Base-by-base conservation (phyloP, 1,284 basidiomycete genomes). In the Tausonia pullulans region DNA sequence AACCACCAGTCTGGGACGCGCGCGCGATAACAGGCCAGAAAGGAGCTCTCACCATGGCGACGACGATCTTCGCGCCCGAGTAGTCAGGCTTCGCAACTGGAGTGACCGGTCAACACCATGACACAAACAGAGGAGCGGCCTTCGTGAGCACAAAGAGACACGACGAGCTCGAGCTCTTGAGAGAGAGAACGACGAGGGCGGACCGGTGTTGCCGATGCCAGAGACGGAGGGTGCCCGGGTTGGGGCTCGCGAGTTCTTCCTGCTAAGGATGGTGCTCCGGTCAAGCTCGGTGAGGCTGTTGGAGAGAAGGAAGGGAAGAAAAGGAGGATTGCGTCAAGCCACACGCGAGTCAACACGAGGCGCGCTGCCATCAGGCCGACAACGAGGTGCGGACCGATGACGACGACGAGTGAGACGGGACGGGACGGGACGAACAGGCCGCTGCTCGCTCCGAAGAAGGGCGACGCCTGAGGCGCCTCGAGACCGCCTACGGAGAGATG, bases 11-110 rank as follows among this genome's bases (percentile, higher is more conserved):
- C 50, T n/a, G 11, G 39, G 40, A 49, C 45, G 53, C 45, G 14
- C 7, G 39, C 10, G 50, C 7, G 49, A n/a, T 5, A 5, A 10
- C 6, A 41, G 27, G 44, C 6, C 3, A 27, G 39, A 9, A 53
- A 40, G 61, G 40, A 59, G 69, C 77, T 27, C 27, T 60, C 70
- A 93, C 95, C 91, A 98, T 98, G 3, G 95, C 95, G 5, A 98
- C 84, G 7, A 99, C 93, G 70, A 99, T 97, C 82, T 98, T 98
- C 58, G 90, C 90, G 72, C 97, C 93, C 3, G 91, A 95, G 71
- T 98, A 98, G 74, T 98, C 96, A 4, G 96, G 95, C 76, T 95
- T 96, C 62, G 89, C 88, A 53, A 95, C 92, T 89, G 69, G 41
- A 61, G 40, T 41, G 4, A 55, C 8, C 27, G 39, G 27, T 27